Evolutionary conservation across 192 early-diverging fungal genomes (phyloP).

Genomic region (Entrophospora sp.): DNA sequence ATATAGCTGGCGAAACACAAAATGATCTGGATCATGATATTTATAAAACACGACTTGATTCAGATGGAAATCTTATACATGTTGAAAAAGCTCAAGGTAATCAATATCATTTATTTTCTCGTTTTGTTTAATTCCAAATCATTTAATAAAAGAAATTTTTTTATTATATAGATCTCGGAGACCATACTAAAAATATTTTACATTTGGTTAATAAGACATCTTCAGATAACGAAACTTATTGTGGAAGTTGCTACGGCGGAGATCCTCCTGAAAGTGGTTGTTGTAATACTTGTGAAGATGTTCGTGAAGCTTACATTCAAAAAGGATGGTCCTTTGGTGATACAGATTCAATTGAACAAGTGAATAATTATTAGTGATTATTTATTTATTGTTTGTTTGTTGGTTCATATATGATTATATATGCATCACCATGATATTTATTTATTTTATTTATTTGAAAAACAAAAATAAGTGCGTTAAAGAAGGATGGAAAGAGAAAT

Average conservation of each 20-base stretch:
- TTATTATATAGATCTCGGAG: constrained; percentile 43
- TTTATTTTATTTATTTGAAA: too few species aligned
- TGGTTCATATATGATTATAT: too few species aligned
- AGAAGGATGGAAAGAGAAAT: constrained; percentile 71
- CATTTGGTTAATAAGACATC: constrained; percentile 15
- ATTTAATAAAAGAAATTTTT: too few species aligned
- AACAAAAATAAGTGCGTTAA: constrained; percentile 58
- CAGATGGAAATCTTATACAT: constrained; percentile 54
- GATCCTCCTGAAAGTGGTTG: constrained; percentile 59
- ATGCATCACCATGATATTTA: too few species aligned
- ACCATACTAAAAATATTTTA: constrained; percentile 27
- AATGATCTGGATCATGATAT: constrained; percentile 67
- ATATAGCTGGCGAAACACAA: constrained; percentile 83
- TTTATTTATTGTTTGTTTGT: too few species aligned
- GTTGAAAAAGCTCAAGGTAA: constrained; percentile 48
- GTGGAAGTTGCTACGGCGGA: constrained; percentile 88
- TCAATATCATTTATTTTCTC: too few species aligned
- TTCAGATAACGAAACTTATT: constrained; percentile 42
- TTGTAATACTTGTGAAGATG: constrained; percentile 92
- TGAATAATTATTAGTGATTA: too few species aligned
- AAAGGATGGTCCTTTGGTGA: constrained; percentile 77
- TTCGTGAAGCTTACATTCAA: constrained; percentile 72
- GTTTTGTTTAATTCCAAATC: too few species aligned
- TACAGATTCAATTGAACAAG: constrained; percentile 76
- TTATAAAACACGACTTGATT: constrained; percentile 70